Base-by-base conservation (phyloP, 305 asterid genomes). In the Fraxinus xanthoxyloides region DNA sequence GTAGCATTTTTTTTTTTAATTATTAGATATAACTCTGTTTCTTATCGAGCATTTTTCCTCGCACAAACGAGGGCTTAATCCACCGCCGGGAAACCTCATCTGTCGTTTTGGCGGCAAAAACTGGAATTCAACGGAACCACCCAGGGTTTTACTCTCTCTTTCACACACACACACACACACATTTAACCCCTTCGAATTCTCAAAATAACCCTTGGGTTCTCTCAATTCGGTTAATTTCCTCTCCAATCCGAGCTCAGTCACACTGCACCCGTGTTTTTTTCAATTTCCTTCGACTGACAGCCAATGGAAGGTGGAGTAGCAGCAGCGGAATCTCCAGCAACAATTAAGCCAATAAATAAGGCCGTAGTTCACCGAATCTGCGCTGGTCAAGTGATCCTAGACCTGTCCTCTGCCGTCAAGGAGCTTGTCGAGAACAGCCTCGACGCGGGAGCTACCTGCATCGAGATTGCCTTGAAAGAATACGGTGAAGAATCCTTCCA, bases 401-500 rank as follows among this genome's bases (percentile, higher is more conserved):
- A 92, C 93, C 97, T 96, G 69, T 88, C 98, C 38, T 94, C 98
- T 32, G 98, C 98, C 61, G 97, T 96, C 78, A 96, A 94, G 93
- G 99, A 94, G 89, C 96, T 96, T 84, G 97, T 96, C 10, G 99
- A 94, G 89, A 96, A 96, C 92, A 96, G 98, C 96, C 90, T 96
- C 76, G 99, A 96, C 72, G 97, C 98, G 80, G 95, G 97, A 85
- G 94, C 98, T 73, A 92, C 98, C 84, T 90, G 92, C 86, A 83
- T 96, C 84, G 98, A 96, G 86, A 85, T 94, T 31, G 83, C 95
- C 30, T 83, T 96, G 82, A 92, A 89, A 43, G 97, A 93, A 24
- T 91, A 93, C 78, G 99, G 99, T 19, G 87, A 85, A 69, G 98
- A 93, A 8, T 92, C 96, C 75, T 90, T 97, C 80, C 98, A 93